Evolutionary conservation across 2,329 filamentous ascomycete species (phyloP).

Genomic region (Alternaria alternata): DNA sequence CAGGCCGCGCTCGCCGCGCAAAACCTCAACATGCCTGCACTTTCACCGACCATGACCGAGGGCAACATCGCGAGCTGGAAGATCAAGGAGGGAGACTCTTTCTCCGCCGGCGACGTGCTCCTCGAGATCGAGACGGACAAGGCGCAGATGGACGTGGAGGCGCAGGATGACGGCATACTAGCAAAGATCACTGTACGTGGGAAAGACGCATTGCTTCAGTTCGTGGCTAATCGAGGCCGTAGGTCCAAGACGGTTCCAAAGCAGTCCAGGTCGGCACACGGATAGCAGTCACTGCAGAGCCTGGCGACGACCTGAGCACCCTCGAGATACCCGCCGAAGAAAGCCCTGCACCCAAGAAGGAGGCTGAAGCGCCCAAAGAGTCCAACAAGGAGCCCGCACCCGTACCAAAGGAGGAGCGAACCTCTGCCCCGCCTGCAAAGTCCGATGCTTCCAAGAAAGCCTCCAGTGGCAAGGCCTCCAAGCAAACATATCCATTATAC

Average conservation of each 20-base stretch:
- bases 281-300: slow-evolving; percentile 84
- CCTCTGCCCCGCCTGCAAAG: slow-evolving; percentile 42
- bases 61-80: slow-evolving; percentile 87
- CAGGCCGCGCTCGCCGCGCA: slow-evolving; percentile 74
- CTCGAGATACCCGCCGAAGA: slow-evolving; percentile 80
- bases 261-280: slow-evolving; percentile 77
- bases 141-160: slow-evolving; percentile 93
- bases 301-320: slow-evolving; percentile 77
- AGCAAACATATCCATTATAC: slow-evolving; percentile 75
- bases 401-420: slow-evolving; percentile 47
- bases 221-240: slow-evolving; percentile 18
- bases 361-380: slow-evolving; percentile 45
- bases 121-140: slow-evolving; percentile 95
- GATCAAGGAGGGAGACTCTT: slow-evolving; percentile 86
- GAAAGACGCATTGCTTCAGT: not conserved
- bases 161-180: slow-evolving; percentile 85
- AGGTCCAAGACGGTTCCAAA: slow-evolving; percentile 75
- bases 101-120: slow-evolving; percentile 82
- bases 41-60: slow-evolving; percentile 94
- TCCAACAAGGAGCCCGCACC: slow-evolving; percentile 33
- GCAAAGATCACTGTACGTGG: slow-evolving; percentile 75
- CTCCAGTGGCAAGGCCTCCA: slow-evolving; percentile 60
- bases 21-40: slow-evolving; percentile 89
- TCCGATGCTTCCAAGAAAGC: slow-evolving; percentile 41
- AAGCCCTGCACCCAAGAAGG: slow-evolving; percentile 51